These are phyloP conservation scores for Magnusiomyces fungicola DNA, from an alignment of 1,139 yeast species.

Conservation along the genomic window DNA sequence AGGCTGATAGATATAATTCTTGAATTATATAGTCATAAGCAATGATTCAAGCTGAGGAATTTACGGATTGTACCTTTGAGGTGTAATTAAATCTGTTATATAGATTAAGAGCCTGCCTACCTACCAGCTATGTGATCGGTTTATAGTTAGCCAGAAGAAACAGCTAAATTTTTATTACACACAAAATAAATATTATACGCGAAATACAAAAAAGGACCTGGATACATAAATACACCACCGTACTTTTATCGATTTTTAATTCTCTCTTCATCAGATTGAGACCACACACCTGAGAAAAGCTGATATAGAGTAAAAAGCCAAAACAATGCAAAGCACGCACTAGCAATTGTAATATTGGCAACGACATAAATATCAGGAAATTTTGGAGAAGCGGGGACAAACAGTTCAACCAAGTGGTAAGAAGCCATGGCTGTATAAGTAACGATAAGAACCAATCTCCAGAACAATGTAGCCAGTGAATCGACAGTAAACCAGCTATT, in stretches of 20 bases:
- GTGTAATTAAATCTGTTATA: too few species aligned
- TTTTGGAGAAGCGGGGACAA: conserved; percentile 22
- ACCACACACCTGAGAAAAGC: conserved; percentile 21
- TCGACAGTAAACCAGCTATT: conserved; percentile 5
- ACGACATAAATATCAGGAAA: conserved; percentile 87
- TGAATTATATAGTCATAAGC: too few species aligned
- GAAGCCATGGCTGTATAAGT: conserved; percentile 52
- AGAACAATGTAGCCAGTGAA: conserved; percentile 45
- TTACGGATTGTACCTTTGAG: too few species aligned
- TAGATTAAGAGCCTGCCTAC: too few species aligned
- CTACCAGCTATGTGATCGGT: too few species aligned
- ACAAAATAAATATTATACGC: too few species aligned
- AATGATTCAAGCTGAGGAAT: too few species aligned
- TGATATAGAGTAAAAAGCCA: conserved; percentile 71
- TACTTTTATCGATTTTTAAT: not conserved
- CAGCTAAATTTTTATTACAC: too few species aligned
- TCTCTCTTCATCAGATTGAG: not conserved
- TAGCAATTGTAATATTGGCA: conserved; percentile 63
- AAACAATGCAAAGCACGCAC: conserved; percentile 65
- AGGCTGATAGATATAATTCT: too few species aligned
- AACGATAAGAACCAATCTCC: conserved; percentile 49
- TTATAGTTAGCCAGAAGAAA: too few species aligned
- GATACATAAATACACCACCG: not conserved
- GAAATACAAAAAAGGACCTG: too few species aligned
- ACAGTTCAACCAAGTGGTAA: conserved; percentile 50